A percentile compares a stretch with the other conserved stretches of the same genome.
Conservation (phyloP, 371 early-diverging fungal genomes). For the Saksenaea oblongispora region DNA sequence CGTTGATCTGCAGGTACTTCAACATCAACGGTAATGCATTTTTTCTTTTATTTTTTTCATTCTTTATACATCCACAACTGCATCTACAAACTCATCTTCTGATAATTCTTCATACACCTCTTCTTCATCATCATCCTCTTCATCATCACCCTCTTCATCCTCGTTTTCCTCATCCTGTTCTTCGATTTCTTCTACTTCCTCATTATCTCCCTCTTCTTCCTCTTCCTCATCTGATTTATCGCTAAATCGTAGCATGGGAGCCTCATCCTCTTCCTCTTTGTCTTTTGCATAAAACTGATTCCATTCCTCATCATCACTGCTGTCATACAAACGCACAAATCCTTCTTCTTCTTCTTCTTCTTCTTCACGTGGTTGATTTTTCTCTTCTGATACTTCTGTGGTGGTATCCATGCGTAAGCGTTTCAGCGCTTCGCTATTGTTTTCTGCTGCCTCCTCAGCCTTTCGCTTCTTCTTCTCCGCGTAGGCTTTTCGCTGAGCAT, state of each 20-base stretch:
- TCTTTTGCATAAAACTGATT: constrained; percentile 14
- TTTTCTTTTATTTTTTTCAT: not conserved
- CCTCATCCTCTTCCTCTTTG: not conserved
- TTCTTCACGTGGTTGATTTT: constrained; percentile 2
- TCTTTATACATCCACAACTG: constrained; percentile 1
- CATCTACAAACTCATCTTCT: constrained; percentile 4
- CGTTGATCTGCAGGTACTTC: too few relatives aligned
- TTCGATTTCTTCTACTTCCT: constrained; percentile 13
- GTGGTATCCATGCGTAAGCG: constrained; percentile 9
- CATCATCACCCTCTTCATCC: constrained; percentile 6
- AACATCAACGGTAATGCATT: too few relatives aligned
- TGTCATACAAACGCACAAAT: constrained; percentile 44
- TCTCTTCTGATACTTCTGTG: constrained; percentile 3
- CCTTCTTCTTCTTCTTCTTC: constrained; percentile 36
- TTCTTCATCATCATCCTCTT: constrained; percentile 5
- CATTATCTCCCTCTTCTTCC: constrained; percentile 3
- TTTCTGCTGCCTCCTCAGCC: not conserved
- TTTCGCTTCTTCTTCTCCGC: constrained; percentile 17
- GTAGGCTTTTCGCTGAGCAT: constrained; percentile 28
- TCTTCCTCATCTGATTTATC: constrained; percentile 13
- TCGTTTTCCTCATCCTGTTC: constrained; percentile 10
- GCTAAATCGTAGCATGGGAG: constrained; percentile 11
- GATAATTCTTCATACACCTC: constrained; percentile 8
- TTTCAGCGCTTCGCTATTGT: constrained; percentile 11
- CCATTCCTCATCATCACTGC: constrained; percentile 45